Evolutionary conservation across 2,329 filamentous ascomycete genomes (phyloP).

Genomic region (Akanthomyces lecanii): DNA sequence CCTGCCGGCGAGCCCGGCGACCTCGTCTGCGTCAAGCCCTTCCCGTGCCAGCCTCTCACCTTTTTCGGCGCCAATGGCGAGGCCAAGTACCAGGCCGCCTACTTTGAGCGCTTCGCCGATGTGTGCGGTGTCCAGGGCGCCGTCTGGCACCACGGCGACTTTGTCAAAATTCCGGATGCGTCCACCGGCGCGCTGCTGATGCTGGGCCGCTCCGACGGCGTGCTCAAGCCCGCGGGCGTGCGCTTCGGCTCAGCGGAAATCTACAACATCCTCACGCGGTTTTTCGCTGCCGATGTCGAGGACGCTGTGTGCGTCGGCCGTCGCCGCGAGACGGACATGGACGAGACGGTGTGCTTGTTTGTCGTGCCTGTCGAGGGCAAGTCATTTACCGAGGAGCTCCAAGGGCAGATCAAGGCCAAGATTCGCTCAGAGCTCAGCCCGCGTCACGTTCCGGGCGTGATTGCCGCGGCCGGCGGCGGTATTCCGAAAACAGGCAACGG

Average conservation of each 20-base stretch:
- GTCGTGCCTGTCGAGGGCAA: conserved; percentile 65
- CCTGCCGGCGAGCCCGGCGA: conserved; percentile 71
- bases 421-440: conserved; percentile 78
- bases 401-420: conserved; percentile 58
- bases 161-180: conserved; percentile 64
- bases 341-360: conserved; percentile 87
- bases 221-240: conserved; percentile 87
- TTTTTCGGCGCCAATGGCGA: conserved; percentile 70
- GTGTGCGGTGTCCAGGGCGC: conserved; percentile 35
- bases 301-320: conserved; percentile 87
- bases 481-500: conserved; percentile 92
- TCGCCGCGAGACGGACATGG: conserved; percentile 63
- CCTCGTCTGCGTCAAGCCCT: conserved; percentile 78
- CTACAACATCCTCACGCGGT: conserved; percentile 85
- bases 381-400: conserved; percentile 56
- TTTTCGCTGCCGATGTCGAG: conserved; percentile 73
- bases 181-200: conserved; percentile 76
- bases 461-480: conserved; percentile 73
- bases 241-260: conserved; percentile 93
- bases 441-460: conserved; percentile 78
- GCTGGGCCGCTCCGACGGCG: conserved; percentile 88
- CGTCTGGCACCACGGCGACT: conserved; percentile 94
- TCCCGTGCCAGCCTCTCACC: conserved; percentile 84
- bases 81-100: conserved; percentile 74
- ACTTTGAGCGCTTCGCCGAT: conserved; percentile 76